Base-by-base conservation (phyloP, 768 basidiomycete species). In the Megacollybia marginata region DNA sequence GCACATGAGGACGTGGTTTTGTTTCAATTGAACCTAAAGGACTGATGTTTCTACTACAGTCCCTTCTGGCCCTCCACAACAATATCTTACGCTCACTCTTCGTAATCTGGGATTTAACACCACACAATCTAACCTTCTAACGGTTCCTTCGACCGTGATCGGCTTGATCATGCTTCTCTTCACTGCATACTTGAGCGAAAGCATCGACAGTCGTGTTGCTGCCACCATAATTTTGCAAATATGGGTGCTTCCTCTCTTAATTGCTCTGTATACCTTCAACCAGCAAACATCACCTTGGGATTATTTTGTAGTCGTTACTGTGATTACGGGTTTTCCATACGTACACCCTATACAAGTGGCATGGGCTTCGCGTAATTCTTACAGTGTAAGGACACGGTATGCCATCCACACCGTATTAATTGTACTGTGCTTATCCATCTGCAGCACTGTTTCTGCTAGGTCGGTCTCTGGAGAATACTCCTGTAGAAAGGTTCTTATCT, bases 101-200 rank as follows among this genome's bases (percentile, higher is more conserved):
- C 75, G 78, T 13, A 71, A 74, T 48, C 69, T 85, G 2, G 82
- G 83, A 13, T 88, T 83, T 64, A 71, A 65, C 46, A 85, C 83
- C 0, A 79, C 77, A 1, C 63, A 81, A 55, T 73, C 82, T 10
- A 85, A 82, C 55, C 69, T 86, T 19, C 71, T 86, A 20, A 72
- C 72, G 44, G 75, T 86, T 33, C 84, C 85, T 0, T 78, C 78
- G 1, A 72, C 71, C 8, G 68, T 81, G 7, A 56, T 78, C 13
- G 79, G 80, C n/a, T 66, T 74, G 53, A 50, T 72, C 18, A 70
- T 77, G 55, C 67, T 81, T 8, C 66, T 80, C 11, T 63, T 63
- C 43, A 65, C 71, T 33, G 68, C 75, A 13, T 79, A 73, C 56
- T 59, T 80, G 36, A 75, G 77, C 54, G 80, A 83, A 58, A 65